A percentile compares a stretch with the other conserved stretches of the same genome.
These are phyloP conservation scores for Trichosporon coremiiforme DNA, from an alignment of 1,284 basidiomycete genomes.

Conservation along the genomic window DNA sequence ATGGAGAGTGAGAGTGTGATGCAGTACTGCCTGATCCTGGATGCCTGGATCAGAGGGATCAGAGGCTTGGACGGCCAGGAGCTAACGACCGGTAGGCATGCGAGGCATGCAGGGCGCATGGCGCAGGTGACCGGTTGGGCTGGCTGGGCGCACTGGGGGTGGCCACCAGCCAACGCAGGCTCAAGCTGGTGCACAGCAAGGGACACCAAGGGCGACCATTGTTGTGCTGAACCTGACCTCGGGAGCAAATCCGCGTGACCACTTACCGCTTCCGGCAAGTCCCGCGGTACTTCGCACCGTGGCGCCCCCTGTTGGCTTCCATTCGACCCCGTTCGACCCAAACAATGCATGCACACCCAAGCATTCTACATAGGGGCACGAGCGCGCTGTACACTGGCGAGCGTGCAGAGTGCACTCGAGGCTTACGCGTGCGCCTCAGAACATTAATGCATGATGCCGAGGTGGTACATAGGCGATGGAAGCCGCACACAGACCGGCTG, in stretches of 20 bases:
- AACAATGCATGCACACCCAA: slow-evolving; percentile 11
- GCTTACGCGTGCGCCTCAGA: neutral
- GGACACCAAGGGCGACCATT: neutral
- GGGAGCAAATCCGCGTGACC: slow-evolving; percentile 7
- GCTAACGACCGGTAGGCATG: neutral
- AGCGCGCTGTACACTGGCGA: neutral
- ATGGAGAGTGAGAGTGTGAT: slow-evolving; percentile 9
- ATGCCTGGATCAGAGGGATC: slow-evolving; percentile 1
- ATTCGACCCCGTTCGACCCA: neutral
- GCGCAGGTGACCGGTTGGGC: slow-evolving; percentile 11
- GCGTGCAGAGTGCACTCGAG: neutral
- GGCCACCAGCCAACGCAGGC: neutral
- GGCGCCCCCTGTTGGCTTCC: slow-evolving; percentile 14
- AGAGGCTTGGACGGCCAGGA: no score
- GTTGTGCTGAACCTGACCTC: neutral
- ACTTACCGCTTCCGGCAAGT: slow-evolving; percentile 18
- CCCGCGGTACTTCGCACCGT: slow-evolving; percentile 17
- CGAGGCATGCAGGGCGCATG: slow-evolving; percentile 10
- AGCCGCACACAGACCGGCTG: neutral
- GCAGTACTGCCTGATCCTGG: slow-evolving; percentile 15
- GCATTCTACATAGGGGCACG: neutral
- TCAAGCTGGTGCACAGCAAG: neutral
- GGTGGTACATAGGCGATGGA: neutral
- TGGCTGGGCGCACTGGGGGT: neutral
- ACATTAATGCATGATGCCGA: neutral